phyloP scores from a whole-genome alignment of 768 basidiomycete genomes.

The Lactarius indigo region DNA sequence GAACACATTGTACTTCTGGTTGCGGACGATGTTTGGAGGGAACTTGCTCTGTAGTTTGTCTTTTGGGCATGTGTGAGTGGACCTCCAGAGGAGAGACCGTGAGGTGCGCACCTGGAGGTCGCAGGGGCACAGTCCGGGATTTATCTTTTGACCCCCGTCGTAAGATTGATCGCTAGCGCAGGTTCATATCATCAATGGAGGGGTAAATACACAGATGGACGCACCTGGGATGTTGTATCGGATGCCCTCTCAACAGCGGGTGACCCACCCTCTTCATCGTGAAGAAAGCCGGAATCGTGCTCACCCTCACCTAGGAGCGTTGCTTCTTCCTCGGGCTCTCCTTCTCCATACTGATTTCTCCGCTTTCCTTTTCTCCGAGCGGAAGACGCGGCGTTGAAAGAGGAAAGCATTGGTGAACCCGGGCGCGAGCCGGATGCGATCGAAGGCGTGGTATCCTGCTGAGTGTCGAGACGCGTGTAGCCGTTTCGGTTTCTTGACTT shows the following conservation, averaged over 20 bases:
- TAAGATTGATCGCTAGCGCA: conserved; percentile 31
- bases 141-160: conserved; percentile 51
- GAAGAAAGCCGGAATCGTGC: conserved; percentile 36
- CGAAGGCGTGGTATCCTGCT: neutral
- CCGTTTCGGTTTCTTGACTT: conserved; percentile 12
- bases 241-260: conserved; percentile 4
- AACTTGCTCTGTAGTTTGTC: conserved; percentile 70
- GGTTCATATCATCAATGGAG: conserved; percentile 21
- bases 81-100: neutral
- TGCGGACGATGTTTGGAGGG: conserved; percentile 89
- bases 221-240: conserved; percentile 29
- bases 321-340: conserved; percentile 22
- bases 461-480: conserved; percentile 13
- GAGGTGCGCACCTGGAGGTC: conserved; percentile 53
- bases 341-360: conserved; percentile 19
- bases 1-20: conserved; percentile 96
- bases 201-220: neutral
- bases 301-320: conserved; percentile 28
- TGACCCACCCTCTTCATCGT: conserved; percentile 37
- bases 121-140: conserved; percentile 75
- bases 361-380: conserved; percentile 19
- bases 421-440: conserved; percentile 4
- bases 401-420: conserved; percentile 16
- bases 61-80: conserved; percentile 29
- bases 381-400: conserved; percentile 13